A percentile compares a stretch with the other conserved stretches of the same genome.
phyloP scores from a whole-genome alignment of 805 yeast genomes.

The Lipomyces mesembrius region DNA sequence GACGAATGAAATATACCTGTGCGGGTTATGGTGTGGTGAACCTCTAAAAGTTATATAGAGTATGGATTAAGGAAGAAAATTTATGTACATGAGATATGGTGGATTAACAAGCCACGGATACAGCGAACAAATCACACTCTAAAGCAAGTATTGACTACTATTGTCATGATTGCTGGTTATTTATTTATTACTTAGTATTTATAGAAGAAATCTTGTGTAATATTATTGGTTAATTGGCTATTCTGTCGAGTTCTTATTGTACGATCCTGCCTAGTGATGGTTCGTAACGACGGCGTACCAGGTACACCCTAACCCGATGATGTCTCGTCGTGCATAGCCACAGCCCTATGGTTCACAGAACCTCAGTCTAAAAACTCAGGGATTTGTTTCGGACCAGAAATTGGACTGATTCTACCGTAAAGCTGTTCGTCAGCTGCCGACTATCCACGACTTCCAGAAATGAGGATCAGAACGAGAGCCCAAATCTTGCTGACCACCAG shows the following conservation, averaged over 20 bases:
- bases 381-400: no score
- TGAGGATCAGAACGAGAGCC: no score
- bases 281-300: no score
- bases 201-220: constrained; percentile 1
- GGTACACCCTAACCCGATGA: no score
- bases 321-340: no score
- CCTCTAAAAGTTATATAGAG: constrained; percentile 1
- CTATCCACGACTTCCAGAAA: no score
- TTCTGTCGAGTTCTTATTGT: not conserved
- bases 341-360: no score
- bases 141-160: not conserved
- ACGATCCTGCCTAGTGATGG: not conserved
- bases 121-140: not conserved
- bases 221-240: not conserved
- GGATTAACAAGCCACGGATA: not conserved
- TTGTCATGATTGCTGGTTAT: not conserved
- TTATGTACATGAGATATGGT: not conserved
- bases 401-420: no score
- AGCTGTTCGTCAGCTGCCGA: no score
- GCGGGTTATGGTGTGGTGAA: not conserved
- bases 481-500: no score
- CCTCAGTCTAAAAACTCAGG: no score
- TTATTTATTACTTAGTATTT: not conserved
- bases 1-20: not conserved
- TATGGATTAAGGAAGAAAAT: not conserved